Base-by-base conservation (phyloP, 2,329 filamentous ascomycete genomes). In the Passalora sequoiae region DNA sequence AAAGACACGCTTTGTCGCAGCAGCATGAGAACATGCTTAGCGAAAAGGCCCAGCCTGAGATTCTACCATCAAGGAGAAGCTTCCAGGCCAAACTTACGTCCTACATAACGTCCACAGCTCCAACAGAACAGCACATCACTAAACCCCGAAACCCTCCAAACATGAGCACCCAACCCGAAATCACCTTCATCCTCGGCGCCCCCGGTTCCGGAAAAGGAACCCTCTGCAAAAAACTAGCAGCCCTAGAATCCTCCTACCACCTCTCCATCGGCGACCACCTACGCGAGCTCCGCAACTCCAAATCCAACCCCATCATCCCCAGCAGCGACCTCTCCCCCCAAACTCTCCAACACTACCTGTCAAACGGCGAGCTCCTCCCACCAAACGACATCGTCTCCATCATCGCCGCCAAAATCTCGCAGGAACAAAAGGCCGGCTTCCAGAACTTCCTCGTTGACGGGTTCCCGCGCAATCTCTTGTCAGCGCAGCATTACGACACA, bases 161-260 rank as follows among this genome's bases (percentile, higher is more conserved):
- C n/a, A n/a, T n/a, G n/a, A n/a, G n/a, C n/a, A n/a, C n/a, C n/a
- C n/a, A n/a, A n/a, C n/a, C n/a, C 22, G 15, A 28, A 6, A 38
- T 42, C 12, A 36, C 38, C 15, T 29, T 46, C 28, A 32, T 36
- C 15, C 21, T 44, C 31, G 40, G 44, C 20, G 48, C 55, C 19
- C 64, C 62, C 13, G 61, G 60, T 20, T 53, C 61, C 19, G 61
- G 63, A 12, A 65, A 65, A 55, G 61, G 62, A 9, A 64, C 60
- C 2, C 50, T 63, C 4, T 63, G 61, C 32, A 13, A 17, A 7
- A 9, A 20, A 8, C 36, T 48, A 19, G 25, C 12, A 12, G 13
- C 25, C 10, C 30, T 38, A 7, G 15, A 24, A 10, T 3, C 25
- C 8, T 21, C 15, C 31, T 30, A 32, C 22, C 44, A 47, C 29